Conservation (phyloP, 805 yeast species). For the Wickerhamomyces chambardii region DNA sequence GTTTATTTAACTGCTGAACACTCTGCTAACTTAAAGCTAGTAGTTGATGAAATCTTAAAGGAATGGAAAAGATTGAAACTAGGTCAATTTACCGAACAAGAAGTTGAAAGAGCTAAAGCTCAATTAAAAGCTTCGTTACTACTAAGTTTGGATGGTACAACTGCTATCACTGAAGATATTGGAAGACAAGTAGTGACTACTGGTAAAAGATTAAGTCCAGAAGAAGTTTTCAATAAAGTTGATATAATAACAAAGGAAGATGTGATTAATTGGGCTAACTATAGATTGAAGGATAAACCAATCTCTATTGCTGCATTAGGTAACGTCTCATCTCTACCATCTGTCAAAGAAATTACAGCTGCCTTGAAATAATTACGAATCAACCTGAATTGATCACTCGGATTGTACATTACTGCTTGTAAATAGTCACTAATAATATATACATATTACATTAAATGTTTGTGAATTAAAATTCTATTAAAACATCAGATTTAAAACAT, state of each 20-base stretch:
- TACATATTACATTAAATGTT: too few species aligned
- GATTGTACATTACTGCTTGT: not conserved
- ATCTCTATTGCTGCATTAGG: constrained; percentile 92
- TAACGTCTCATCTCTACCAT: constrained; percentile 62
- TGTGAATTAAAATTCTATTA: not conserved
- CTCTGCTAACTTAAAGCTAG: constrained; percentile 51
- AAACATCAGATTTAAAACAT: not conserved
- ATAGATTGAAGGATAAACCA: constrained; percentile 68
- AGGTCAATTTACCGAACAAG: constrained; percentile 73
- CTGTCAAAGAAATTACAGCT: constrained; percentile 50
- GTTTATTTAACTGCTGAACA: constrained; percentile 78
- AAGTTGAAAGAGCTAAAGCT: constrained; percentile 90
- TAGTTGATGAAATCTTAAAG: constrained; percentile 65
- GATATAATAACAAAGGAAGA: constrained; percentile 72
- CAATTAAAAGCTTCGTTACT: constrained; percentile 90
- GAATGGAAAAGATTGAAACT: constrained; percentile 86
- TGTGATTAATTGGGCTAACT: constrained; percentile 82
- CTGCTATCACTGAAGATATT: constrained; percentile 95
- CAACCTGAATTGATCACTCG: too few species aligned
- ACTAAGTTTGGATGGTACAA: constrained; percentile 86
- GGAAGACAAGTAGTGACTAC: constrained; percentile 97
- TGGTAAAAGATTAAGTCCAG: constrained; percentile 48
- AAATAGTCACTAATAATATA: too few species aligned
- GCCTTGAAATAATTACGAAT: constrained; percentile 22
- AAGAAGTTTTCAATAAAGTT: constrained; percentile 48